Evolutionary conservation across 805 yeast genomes (phyloP), one percentile per base, ranked within the genome.

Genomic region (Wickerhamiella kazuoi): DNA sequence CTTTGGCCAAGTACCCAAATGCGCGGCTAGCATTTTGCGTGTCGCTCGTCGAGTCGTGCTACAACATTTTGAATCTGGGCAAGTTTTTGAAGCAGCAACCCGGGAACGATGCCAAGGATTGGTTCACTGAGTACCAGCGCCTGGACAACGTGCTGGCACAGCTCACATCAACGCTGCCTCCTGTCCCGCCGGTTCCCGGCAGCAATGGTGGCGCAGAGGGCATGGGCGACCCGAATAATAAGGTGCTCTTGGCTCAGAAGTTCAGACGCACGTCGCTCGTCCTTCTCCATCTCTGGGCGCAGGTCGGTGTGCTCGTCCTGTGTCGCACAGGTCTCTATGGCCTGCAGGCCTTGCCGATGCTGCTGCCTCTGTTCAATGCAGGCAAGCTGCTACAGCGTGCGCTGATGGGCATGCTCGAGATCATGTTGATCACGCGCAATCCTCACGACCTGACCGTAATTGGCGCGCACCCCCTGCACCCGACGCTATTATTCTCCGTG

Each of bases 371-470:
- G 34, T 40, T 47, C 19, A 35, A 46, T 39, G 43, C 47, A 2
- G 44, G 41, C 14, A 43, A 41, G 34, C 41, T 48, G 21, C 38
- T 48, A 14, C 46, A 46, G 36, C 40, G 46, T 7, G 42, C 47
- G 15, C 40, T 47, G 36, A 42, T 42, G 40, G 37, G 47, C 6
- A 47, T 47, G 39, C 39, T 44, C 11, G 51, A 48, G 34, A 41
- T 48, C 30, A 36, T 48, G n/a, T 39, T 46, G 9, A 37, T 45
- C 18, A 44, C 46, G 13, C 43, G 50, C 15, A 46, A 45, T 41
- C 47, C 50, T 14, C 40, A 46, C 21, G 51, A 48, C 26, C 23
- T 46, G 16, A 39, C 44, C 14, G 38, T 38, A 13, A 37, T 43
- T 24, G 38, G 44, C 20, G 31, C 41, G 11, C 47, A 47, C 38